Evolutionary conservation across 78 protist species (phyloP).

Genomic region (Dictyostelium purpureum): DNA sequence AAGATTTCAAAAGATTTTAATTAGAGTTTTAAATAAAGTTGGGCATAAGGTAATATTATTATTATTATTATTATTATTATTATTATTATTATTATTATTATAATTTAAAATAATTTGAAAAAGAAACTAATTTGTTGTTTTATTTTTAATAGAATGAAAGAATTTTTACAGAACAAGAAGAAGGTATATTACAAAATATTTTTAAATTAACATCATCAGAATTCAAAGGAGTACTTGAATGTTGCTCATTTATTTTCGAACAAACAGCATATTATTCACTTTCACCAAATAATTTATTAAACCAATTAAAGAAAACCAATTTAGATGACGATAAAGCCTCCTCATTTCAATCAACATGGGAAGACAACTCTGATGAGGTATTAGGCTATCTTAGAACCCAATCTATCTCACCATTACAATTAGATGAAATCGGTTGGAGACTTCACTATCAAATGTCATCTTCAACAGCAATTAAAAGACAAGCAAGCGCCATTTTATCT

Average conservation of each 20-base stretch:
- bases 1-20: constrained; percentile 41
- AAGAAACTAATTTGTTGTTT: neutral
- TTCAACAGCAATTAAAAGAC: constrained; percentile 38
- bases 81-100: too few relatives aligned
- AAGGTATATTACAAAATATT: constrained; percentile 47
- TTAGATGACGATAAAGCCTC: constrained; percentile 26
- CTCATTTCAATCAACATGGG: constrained; percentile 59
- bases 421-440: constrained; percentile 79
- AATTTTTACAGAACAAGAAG: constrained; percentile 62
- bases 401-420: constrained; percentile 52
- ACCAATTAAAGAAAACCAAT: constrained; percentile 50
- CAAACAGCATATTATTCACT: constrained; percentile 79
- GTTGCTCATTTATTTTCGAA: constrained; percentile 79
- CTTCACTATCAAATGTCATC: constrained; percentile 79
- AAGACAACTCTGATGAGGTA: constrained; percentile 7
- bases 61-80: too few relatives aligned
- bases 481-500: constrained; percentile 64
- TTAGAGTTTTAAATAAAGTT: constrained; percentile 62
- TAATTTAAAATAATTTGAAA: too few relatives aligned
- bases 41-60: constrained; percentile 35
- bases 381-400: constrained; percentile 28
- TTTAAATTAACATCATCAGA: constrained; percentile 30
- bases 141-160: constrained; percentile 36
- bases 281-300: neutral
- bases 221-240: constrained; percentile 41